Evolutionary conservation across 805 yeast genomes (phyloP), one percentile per base, ranked within the genome.

Genomic region (Myxozyma melibiosi): DNA sequence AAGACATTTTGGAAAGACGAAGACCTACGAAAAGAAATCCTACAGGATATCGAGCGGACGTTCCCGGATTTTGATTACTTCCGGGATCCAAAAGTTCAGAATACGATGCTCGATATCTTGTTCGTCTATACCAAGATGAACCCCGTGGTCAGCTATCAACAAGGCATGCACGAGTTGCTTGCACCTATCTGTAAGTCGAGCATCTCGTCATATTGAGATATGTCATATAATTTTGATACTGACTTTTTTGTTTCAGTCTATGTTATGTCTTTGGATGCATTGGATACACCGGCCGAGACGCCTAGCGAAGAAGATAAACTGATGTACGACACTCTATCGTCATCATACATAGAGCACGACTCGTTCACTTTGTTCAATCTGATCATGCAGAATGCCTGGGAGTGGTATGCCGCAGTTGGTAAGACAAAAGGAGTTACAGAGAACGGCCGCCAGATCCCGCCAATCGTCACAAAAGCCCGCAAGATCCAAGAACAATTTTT

Each of bases 131-230:
- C 81, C 35, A 74, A 74, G 62, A 73, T 76, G 65, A 76, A 79
- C 61, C 76, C 79, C 1, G 72, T 66, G 6, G 69, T 80, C 30
- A 78, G 81, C n/a, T 78, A 78, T 58, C 75, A 81, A 57, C 84
- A 80, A 65, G 84, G 84, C 3, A 73, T 80, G 67, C 84, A 80
- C 65, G 84, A 80, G 67, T 71, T 81, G 4, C 66, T 78, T 40
- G 84, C 82, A 3, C 72, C 81, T 27, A 68, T 80, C 71, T 70
- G 53, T 71, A 51, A 38, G 71, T 66, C 7, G 18, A 13, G 33
- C 22, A n/a, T n/a, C 22, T 14, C 39, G 31, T 27, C 27, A 16
- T 13, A 16, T 37, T 7, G 13, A 22, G 27, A 5, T 22, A 25
- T 16, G n/a, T 37, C 3, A 8, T 45, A 22, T 4, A 5, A 9